phyloP scores from a whole-genome alignment of 2,329 filamentous ascomycete genomes.

The Apiospora arundinis region DNA sequence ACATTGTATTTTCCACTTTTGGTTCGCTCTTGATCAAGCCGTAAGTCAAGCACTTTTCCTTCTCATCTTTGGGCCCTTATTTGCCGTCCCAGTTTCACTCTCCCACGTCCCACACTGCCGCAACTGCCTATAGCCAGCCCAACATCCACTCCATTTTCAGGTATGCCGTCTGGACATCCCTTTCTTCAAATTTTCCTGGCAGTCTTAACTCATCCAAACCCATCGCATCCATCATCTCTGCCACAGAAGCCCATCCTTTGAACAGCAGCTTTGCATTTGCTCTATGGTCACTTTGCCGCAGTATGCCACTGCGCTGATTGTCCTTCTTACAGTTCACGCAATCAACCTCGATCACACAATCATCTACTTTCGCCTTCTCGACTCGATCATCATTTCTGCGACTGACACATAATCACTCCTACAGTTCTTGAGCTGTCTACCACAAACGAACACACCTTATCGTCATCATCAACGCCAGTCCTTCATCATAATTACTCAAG shows the following conservation, averaged over 20 bases:
- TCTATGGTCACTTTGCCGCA: no score
- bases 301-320: no score
- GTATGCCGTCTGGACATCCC: no score
- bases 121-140: not conserved
- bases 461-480: not conserved
- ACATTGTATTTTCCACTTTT: not conserved
- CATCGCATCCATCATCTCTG: no score
- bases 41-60: not conserved
- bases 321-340: no score
- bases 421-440: not conserved
- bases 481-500: not conserved
- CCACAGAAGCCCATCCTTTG: no score
- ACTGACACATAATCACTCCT: not conserved
- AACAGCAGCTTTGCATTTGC: no score
- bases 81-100: not conserved
- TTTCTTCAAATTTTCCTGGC: no score
- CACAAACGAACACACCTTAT: not conserved
- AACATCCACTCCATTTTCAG: not conserved
- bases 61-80: not conserved
- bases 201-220: no score
- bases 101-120: not conserved
- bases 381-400: not conserved
- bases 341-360: no score
- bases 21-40: not conserved
- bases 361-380: no score